phyloP scores from a whole-genome alignment of 305 asterid genomes.

The Plantago coronopus region DNA sequence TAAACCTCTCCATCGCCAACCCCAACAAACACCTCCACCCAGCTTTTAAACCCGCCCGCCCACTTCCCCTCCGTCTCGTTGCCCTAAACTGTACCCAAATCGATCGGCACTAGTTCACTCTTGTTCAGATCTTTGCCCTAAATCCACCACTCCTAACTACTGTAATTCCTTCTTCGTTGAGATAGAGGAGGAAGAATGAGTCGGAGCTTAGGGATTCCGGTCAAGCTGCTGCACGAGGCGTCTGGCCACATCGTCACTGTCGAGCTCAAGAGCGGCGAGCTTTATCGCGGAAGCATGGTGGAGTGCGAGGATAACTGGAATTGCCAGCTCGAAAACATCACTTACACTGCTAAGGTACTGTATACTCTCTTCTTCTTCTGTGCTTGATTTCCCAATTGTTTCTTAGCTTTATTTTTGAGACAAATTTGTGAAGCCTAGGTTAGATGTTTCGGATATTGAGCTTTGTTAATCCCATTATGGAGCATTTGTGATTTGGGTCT shows the following conservation, averaged over 20 bases:
- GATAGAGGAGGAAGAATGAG: slow-evolving; percentile 37
- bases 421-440: not conserved
- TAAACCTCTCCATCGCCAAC: too few species aligned
- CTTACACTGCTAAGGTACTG: slow-evolving; percentile 65
- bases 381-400: not conserved
- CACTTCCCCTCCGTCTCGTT: too few species aligned
- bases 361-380: not conserved
- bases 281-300: slow-evolving; percentile 85
- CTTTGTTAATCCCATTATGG: not conserved
- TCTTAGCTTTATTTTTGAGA: not conserved
- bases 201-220: slow-evolving; percentile 88
- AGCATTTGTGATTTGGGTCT: slow-evolving; percentile 1
- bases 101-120: too few species aligned
- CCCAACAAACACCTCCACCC: too few species aligned
- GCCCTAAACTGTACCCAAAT: too few species aligned
- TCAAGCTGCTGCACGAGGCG: slow-evolving; percentile 94
- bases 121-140: too few species aligned
- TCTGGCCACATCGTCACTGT: slow-evolving; percentile 86
- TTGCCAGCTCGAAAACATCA: slow-evolving; percentile 87
- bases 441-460: not conserved
- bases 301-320: slow-evolving; percentile 97
- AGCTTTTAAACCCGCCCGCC: too few species aligned
- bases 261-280: slow-evolving; percentile 87
- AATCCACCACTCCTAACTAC: too few species aligned
- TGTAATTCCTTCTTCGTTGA: not conserved